These are phyloP conservation scores for Eucalyptus sp. DNA, from an alignment of 345 rosid genomes.

Conservation along the genomic window DNA sequence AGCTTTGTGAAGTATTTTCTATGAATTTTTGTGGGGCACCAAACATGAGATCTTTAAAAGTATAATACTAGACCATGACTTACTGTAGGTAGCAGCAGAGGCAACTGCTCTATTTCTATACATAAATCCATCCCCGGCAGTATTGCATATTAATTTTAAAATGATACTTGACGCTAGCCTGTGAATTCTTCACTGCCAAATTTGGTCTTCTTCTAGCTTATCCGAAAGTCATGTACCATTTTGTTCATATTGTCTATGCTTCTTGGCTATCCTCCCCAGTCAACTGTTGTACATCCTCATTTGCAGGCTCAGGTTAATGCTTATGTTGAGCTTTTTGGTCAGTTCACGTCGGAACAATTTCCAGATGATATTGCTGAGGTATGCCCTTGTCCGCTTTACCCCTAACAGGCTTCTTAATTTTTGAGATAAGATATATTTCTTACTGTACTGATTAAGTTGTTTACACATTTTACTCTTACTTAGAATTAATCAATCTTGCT, in stretches of 20 bases:
- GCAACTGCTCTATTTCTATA: neutral
- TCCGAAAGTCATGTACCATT: neutral
- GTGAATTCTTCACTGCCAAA: neutral
- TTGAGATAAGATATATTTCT: neutral
- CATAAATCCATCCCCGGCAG: neutral
- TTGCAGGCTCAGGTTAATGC: slow-evolving; percentile 81
- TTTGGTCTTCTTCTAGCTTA: neutral
- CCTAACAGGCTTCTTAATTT: neutral
- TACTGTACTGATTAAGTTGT: neutral
- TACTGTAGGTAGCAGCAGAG: neutral
- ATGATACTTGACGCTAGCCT: neutral
- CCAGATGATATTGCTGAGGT: slow-evolving; percentile 97
- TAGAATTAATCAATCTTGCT: slow-evolving; percentile 1
- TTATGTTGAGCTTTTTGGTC: slow-evolving; percentile 88
- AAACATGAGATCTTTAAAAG: neutral
- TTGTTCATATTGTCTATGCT: neutral
- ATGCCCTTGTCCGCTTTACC: neutral
- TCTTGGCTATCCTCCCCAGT: neutral
- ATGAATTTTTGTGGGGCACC: neutral
- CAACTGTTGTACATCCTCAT: neutral
- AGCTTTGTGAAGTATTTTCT: neutral
- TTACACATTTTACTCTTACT: neutral
- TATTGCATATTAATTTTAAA: neutral
- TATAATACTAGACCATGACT: neutral
- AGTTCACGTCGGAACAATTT: slow-evolving; percentile 85